phyloP scores from a whole-genome alignment of 169 alveolate species.

The Plasmodium knowlesi region DNA sequence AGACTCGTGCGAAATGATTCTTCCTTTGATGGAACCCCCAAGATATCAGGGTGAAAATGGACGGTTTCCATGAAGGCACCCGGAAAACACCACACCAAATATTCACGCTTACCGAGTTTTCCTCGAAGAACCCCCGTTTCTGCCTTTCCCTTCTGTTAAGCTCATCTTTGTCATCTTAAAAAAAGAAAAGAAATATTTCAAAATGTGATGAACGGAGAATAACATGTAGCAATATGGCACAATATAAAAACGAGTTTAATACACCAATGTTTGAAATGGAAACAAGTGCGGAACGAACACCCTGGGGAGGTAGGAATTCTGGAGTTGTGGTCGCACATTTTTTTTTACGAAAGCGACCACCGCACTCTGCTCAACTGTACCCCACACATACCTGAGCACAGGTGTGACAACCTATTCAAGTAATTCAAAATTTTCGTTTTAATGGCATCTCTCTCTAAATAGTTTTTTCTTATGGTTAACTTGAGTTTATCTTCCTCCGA shows the following conservation, averaged over 20 bases:
- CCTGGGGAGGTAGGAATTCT: background rate
- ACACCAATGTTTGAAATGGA: background rate
- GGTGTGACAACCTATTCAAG: conserved; percentile 45
- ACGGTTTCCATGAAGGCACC: background rate
- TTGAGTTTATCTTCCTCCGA: conserved; percentile 58
- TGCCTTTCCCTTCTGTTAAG: background rate
- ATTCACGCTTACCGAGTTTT: background rate
- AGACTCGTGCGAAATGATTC: background rate
- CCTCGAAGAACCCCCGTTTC: background rate
- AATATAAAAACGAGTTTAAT: background rate
- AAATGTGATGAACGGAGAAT: background rate
- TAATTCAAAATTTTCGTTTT: conserved; percentile 59
- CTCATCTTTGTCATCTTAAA: background rate
- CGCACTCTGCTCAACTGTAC: background rate
- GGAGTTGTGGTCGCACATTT: background rate
- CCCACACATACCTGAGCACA: conserved; percentile 26
- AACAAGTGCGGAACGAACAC: background rate
- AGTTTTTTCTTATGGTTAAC: conserved; percentile 50
- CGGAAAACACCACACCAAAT: background rate
- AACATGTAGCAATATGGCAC: background rate
- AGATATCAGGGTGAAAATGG: background rate
- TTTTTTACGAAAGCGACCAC: background rate
- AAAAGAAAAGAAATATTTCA: background rate
- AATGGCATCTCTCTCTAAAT: conserved; percentile 48
- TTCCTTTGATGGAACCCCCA: background rate